Base-by-base conservation (phyloP, 495 filamentous ascomycete species). In the Neurospora tetrasperma region DNA sequence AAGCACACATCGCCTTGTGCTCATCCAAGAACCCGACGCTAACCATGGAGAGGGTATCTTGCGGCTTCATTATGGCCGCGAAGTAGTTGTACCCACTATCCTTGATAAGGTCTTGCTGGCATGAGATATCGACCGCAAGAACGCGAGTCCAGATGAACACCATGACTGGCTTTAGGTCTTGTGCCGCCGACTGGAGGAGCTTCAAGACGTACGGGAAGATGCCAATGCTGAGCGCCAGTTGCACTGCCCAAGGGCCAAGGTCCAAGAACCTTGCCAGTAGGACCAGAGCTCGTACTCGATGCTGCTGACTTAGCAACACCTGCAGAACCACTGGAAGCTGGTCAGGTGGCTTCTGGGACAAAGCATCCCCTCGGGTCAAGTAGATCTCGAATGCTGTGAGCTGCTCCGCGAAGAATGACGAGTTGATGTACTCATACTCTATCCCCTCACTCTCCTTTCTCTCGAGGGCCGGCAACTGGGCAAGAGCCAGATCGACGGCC, bases 121-220 rank as follows among this genome's bases (percentile, higher is more conserved):
- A 97, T 11, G 91, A 92, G 73, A 94, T 89, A 76, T 98, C 96
- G 23, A 99, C 96, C 46, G 96, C 96, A 75, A 99, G 90, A 44
- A 99, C 94, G 70, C 96, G 88, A 12, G 96, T 94, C 96, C 96
- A 99, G 74, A 99, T 99, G 82, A 98, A 99, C 23, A 99, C 94
- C 95, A 99, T 98, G 38, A 98, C 94, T 1, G 96, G 94, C 78
- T 98, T 98, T 69, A 99, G 83, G 79, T 99, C 96, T 68, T 93
- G 87, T 0, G 96, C 96, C 68, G 95, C 94, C 9, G 96, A 98
- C 78, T 98, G 96, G 35, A 99, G 85, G 43, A 99, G 85, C 79
- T 98, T 98, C 20, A 98, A 85, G 8, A 99, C 96, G 75, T 99
- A 99, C 0, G 96, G 96, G 81, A 99, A 99, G 69, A 99, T 99